Evolutionary conservation across 306 rosid species (phyloP).

Genomic region (Spatholobus suberectus): DNA sequence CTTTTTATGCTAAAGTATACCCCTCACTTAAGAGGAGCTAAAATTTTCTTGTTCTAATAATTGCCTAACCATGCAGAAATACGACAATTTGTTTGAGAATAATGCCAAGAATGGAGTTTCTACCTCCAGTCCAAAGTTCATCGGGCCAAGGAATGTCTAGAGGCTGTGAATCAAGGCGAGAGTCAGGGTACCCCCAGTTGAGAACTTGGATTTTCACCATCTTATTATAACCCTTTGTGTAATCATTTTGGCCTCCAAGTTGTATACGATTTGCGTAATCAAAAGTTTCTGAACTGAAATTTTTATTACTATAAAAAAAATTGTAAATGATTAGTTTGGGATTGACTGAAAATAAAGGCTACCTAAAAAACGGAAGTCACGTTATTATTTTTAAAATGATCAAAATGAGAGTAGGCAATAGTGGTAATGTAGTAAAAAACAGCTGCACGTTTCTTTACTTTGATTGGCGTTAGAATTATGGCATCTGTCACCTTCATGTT

Average conservation of each 20-base stretch:
- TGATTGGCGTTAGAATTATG: neutral
- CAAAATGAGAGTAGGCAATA: neutral
- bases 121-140: constrained; percentile 97
- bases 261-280: constrained; percentile 30
- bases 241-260: constrained; percentile 20
- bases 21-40: neutral
- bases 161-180: constrained; percentile 53
- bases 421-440: neutral
- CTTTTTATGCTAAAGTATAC: neutral
- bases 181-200: constrained; percentile 61
- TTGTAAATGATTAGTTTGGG: constrained; percentile 44
- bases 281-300: constrained; percentile 15
- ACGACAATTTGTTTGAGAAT: constrained; percentile 74
- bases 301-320: neutral
- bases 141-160: constrained; percentile 85
- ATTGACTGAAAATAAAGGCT: constrained; percentile 32
- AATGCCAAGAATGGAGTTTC: constrained; percentile 87
- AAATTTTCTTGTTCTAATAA: neutral
- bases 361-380: neutral
- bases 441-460: neutral
- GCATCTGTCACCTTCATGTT: too few species aligned
- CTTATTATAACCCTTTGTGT: neutral
- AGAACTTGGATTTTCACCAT: constrained; percentile 20
- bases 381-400: neutral
- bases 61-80: constrained; percentile 56